phyloP scores from a whole-genome alignment of 192 early-diverging fungal genomes.

The Diversispora eburnea region DNA sequence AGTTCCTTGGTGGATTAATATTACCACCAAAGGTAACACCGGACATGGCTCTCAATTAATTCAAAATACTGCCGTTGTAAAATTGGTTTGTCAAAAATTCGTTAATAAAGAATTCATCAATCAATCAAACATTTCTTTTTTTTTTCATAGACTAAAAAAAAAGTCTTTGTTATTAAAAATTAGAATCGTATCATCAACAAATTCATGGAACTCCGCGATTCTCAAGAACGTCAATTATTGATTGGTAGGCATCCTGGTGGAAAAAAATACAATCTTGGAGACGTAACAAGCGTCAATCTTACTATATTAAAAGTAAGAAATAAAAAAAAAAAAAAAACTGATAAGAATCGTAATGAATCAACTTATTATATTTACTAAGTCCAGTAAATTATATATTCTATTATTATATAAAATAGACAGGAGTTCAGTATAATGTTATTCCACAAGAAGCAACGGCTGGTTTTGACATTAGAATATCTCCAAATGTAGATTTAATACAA shows the following conservation, averaged over 20 bases:
- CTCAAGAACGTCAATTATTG: conserved; percentile 57
- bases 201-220: conserved; percentile 64
- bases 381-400: neutral
- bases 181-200: conserved; percentile 53
- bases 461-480: conserved; percentile 76
- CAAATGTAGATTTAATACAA: conserved; percentile 56
- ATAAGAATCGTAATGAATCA: too few relatives aligned
- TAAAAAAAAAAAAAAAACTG: too few relatives aligned
- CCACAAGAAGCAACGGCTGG: conserved; percentile 63
- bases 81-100: conserved; percentile 50
- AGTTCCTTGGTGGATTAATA: conserved; percentile 78
- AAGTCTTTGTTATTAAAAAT: neutral
- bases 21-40: conserved; percentile 66
- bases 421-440: conserved; percentile 79
- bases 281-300: conserved; percentile 79
- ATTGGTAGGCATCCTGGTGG: conserved; percentile 53
- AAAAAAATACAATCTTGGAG: conserved; percentile 54
- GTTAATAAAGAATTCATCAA: neutral
- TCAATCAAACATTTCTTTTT: neutral
- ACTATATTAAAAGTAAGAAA: conserved; percentile 59
- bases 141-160: neutral
- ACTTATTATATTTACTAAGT: too few relatives aligned
- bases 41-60: conserved; percentile 88
- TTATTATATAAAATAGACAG: conserved; percentile 40
- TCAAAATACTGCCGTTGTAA: conserved; percentile 61